Conservation (phyloP, 2,329 filamentous ascomycete genomes). For the Arthroderma sp. region DNA sequence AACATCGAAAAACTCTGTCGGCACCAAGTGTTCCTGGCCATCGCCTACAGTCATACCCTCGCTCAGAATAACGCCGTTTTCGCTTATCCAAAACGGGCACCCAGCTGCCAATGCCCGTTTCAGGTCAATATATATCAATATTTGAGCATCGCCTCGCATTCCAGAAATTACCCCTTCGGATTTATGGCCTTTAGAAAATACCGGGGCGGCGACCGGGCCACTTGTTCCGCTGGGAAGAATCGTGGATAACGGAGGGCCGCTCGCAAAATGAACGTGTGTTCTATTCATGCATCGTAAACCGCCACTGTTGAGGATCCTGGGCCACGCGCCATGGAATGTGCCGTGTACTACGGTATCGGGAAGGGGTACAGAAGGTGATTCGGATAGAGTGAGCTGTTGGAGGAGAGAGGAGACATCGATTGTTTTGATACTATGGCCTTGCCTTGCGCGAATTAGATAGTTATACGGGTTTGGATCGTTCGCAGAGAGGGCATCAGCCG, state of each 20-base stretch:
- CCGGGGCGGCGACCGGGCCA: conserved; percentile 8
- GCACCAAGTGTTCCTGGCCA: conserved; percentile 44
- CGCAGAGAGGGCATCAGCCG: conserved; percentile 24
- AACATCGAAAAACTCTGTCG: conserved; percentile 54
- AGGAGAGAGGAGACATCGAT: conserved; percentile 59
- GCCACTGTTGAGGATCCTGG: conserved; percentile 57
- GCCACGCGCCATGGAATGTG: conserved; percentile 73
- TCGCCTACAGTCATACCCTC: conserved; percentile 38
- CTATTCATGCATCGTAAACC: conserved; percentile 69
- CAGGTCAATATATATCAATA: conserved; percentile 67
- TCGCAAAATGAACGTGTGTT: conserved; percentile 83
- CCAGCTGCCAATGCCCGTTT: conserved; percentile 47
- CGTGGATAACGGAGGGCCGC: conserved; percentile 46
- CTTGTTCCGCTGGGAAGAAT: conserved; percentile 17
- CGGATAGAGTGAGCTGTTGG: conserved; percentile 48
- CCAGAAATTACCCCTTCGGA: conserved; percentile 52
- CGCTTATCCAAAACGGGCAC: conserved; percentile 63
- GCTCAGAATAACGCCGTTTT: conserved; percentile 60
- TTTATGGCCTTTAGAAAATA: conserved; percentile 13
- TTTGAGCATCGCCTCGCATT: conserved; percentile 64
- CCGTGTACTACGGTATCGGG: conserved; percentile 68
- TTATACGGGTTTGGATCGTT: conserved; percentile 41
- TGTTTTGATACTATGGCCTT: conserved; percentile 75
- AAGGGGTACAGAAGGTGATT: conserved; percentile 30
- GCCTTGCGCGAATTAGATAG: conserved; percentile 87